Conservation (phyloP, 805 yeast species). For the Lachancea fermentati region DNA sequence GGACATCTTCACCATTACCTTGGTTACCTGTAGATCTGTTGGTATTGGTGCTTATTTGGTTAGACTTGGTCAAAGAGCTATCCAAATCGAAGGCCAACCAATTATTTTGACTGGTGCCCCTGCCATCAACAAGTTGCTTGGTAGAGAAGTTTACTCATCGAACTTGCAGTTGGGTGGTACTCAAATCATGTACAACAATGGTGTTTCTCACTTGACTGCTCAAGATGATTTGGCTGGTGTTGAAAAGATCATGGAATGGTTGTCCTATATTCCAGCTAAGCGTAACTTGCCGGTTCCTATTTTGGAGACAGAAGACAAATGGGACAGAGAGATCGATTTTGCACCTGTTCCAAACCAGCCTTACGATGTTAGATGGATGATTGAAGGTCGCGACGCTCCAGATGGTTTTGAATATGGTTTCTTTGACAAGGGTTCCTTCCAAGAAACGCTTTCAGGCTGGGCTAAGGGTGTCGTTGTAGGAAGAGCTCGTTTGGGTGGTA, state of each 20-base stretch:
- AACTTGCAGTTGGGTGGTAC: constrained; percentile 99
- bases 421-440: constrained; percentile 90
- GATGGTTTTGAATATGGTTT: constrained; percentile 80
- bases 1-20: constrained; percentile 94
- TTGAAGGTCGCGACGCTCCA: constrained; percentile 71
- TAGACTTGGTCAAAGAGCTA: constrained; percentile 97
- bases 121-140: constrained; percentile 92
- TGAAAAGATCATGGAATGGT: constrained; percentile 89
- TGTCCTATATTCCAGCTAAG: constrained; percentile 88
- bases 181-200: constrained; percentile 96
- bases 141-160: constrained; percentile 94
- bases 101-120: constrained; percentile 99
- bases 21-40: constrained; percentile 98
- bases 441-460: constrained; percentile 96
- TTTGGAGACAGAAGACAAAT: constrained; percentile 68
- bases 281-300: constrained; percentile 89
- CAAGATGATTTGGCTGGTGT: constrained; percentile 95
- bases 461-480: constrained; percentile 98
- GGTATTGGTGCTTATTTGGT: constrained; percentile 99
- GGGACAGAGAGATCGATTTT: constrained; percentile 92
- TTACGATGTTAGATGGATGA: constrained; percentile 93
- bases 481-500: constrained; percentile 97
- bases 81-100: constrained; percentile 98
- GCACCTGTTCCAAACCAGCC: constrained; percentile 65
- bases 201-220: constrained; percentile 98